Evolutionary conservation across 2,329 filamentous ascomycete species (phyloP).

Genomic region (Diaporthe vaccinii): DNA sequence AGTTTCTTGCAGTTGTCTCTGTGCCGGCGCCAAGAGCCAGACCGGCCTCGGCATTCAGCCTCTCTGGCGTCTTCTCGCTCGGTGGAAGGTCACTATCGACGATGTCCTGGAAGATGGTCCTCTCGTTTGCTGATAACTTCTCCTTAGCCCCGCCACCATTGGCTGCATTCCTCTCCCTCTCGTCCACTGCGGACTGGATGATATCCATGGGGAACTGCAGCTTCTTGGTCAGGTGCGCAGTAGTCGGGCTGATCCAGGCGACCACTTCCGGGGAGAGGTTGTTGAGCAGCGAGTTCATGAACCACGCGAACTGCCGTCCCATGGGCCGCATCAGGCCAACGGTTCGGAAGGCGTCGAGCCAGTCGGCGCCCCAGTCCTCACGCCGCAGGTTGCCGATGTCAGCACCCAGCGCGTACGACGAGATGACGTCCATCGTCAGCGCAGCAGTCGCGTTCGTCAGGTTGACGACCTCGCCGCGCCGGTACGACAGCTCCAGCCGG

Average conservation of each 20-base stretch:
- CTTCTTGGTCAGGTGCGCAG: not conserved
- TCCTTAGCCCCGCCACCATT: not conserved
- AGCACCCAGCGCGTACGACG: not conserved
- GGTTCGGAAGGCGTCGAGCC: not conserved
- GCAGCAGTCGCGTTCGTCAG: not conserved
- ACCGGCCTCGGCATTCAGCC: conserved; percentile 12
- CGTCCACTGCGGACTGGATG: not conserved
- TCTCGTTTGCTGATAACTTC: not conserved
- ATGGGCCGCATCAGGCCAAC: not conserved
- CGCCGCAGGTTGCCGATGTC: not conserved
- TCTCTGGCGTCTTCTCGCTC: not conserved
- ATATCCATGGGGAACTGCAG: not conserved
- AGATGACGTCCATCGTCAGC: not conserved
- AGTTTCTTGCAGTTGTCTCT: not conserved
- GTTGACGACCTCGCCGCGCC: not conserved
- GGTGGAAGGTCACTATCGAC: not conserved
- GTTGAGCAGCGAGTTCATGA: not conserved
- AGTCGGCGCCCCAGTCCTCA: not conserved
- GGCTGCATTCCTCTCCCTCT: not conserved
- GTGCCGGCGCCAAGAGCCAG: not conserved
- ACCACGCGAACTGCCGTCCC: not conserved
- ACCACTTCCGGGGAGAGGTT: not conserved
- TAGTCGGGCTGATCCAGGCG: not conserved
- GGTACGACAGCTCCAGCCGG: not conserved
- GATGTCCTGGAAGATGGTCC: conserved; percentile 16